Conservation (phyloP, 345 rosid species). For the Pistacia vera region DNA sequence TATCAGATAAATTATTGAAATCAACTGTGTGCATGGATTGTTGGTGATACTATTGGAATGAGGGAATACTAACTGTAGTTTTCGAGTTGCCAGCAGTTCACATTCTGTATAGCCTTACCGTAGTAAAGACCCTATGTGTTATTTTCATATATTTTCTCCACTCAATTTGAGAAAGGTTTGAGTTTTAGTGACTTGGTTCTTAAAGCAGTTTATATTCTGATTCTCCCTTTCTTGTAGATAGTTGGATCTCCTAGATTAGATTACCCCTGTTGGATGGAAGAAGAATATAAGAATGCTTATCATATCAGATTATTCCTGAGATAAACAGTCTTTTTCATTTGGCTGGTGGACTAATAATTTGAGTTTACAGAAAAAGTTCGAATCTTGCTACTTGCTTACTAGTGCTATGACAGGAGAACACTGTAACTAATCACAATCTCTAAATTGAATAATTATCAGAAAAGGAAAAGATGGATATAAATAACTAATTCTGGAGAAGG, state of each 20-base stretch:
- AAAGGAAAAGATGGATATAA: no score
- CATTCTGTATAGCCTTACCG: neutral
- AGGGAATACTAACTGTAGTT: conserved; percentile 1
- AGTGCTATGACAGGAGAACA: no score
- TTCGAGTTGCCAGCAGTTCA: neutral
- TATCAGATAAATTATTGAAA: neutral
- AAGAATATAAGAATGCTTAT: conserved; percentile 15
- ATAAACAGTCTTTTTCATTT: no score
- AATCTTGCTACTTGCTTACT: no score
- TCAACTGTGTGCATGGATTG: neutral
- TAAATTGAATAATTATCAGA: no score
- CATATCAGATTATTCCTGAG: neutral
- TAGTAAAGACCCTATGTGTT: neutral
- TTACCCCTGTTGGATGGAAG: neutral
- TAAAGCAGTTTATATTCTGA: conserved; percentile 18
- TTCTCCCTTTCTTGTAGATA: conserved; percentile 9
- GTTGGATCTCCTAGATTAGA: neutral
- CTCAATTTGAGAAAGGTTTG: neutral
- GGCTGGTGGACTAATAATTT: no score
- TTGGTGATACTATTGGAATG: neutral
- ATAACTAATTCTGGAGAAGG: no score
- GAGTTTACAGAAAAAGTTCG: no score
- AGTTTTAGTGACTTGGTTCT: neutral
- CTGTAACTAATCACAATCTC: no score
- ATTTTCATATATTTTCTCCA: neutral